Evolutionary conservation across 192 early-diverging fungal genomes (phyloP).

Genomic region (Dissophora ornata): DNA sequence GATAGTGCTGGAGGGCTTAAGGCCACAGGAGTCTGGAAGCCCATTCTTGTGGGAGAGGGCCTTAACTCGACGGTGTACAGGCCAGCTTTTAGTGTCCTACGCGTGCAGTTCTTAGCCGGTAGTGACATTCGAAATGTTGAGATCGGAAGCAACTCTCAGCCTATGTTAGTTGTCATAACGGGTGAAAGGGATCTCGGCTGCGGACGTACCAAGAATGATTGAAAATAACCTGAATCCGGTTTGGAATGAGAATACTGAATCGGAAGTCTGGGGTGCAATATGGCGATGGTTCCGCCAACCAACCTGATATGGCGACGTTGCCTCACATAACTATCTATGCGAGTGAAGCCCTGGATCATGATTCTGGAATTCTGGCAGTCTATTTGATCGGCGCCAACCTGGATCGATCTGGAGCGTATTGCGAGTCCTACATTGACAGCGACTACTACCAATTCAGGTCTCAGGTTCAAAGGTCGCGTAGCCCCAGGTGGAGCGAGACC

Average conservation of each 20-base stretch:
- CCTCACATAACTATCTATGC: constrained; percentile 30
- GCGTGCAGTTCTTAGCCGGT: constrained; percentile 79
- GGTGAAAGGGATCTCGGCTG: constrained; percentile 57
- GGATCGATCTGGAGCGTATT: constrained; percentile 44
- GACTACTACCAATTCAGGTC: constrained; percentile 45
- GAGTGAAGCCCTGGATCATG: constrained; percentile 25
- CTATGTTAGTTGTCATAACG: constrained; percentile 85
- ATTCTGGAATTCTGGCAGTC: constrained; percentile 34
- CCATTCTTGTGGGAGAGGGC: constrained; percentile 77
- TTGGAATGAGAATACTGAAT: constrained; percentile 94
- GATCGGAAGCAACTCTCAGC: constrained; percentile 88
- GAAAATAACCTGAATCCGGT: constrained; percentile 88
- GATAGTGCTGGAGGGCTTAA: constrained; percentile 54
- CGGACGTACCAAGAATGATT: constrained; percentile 82
- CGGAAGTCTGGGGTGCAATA: too few relatives aligned
- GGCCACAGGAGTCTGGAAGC: constrained; percentile 73
- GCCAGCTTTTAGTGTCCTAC: constrained; percentile 82
- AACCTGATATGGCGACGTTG: too few relatives aligned
- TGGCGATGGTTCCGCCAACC: too few relatives aligned
- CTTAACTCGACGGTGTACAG: constrained; percentile 58
- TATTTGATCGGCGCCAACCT: constrained; percentile 23
- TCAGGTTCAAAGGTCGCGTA: constrained; percentile 36
- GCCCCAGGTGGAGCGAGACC: constrained; percentile 54
- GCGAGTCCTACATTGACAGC: constrained; percentile 49
- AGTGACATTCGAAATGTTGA: constrained; percentile 88